Conservation (phyloP, 2,329 filamentous ascomycete species). For the Epichloe baconii region DNA sequence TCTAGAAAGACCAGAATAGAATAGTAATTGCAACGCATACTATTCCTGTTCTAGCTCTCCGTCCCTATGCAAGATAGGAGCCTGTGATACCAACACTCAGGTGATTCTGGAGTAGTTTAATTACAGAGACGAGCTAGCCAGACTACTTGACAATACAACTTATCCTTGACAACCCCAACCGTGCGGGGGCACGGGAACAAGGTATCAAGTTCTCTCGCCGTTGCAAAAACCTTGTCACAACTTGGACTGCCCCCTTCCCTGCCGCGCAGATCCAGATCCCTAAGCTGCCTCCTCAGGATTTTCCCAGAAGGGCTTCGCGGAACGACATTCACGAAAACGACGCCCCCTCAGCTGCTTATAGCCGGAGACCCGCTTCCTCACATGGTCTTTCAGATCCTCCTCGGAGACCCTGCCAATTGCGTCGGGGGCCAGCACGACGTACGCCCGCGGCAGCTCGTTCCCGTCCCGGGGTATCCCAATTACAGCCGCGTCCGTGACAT, state of each 20-base stretch:
- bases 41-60: too few species aligned
- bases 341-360: slow-evolving; percentile 58
- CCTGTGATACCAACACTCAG: too few species aligned
- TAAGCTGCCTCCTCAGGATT: slow-evolving; percentile 28
- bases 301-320: slow-evolving; percentile 51
- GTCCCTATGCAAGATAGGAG: too few species aligned
- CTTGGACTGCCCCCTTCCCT: background rate
- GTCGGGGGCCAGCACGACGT: slow-evolving; percentile 16
- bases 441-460: slow-evolving; percentile 36
- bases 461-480: slow-evolving; percentile 37
- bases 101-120: too few species aligned
- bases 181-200: too few species aligned
- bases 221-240: background rate
- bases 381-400: slow-evolving; percentile 14
- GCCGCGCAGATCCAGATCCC: slow-evolving; percentile 11
- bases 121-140: too few species aligned
- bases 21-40: too few species aligned
- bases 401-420: slow-evolving; percentile 14
- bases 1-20: too few species aligned
- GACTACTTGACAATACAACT: too few species aligned
- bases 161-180: too few species aligned
- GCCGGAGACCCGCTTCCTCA: slow-evolving; percentile 23
- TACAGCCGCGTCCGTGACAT: slow-evolving; percentile 45
- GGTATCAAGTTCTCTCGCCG: too few species aligned
- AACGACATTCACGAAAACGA: slow-evolving; percentile 50